Evolutionary conservation across 495 filamentous ascomycete species (phyloP).

Genomic region (Pyrenula massariospora): DNA sequence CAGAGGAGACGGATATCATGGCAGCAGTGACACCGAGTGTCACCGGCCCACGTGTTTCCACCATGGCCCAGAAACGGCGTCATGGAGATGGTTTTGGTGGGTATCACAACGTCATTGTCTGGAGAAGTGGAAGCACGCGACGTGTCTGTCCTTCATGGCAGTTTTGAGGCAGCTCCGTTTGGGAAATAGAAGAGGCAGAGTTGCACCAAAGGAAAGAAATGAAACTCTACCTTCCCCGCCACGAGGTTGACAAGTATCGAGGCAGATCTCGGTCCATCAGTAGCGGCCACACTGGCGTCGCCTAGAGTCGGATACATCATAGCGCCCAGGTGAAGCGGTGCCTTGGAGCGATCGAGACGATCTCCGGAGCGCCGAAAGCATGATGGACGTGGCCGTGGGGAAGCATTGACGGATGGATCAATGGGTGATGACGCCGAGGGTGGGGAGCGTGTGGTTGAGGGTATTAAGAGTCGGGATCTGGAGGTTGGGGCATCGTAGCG

Average conservation of each 20-base stretch:
- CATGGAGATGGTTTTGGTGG: not conserved
- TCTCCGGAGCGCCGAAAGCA: not conserved
- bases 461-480: not conserved
- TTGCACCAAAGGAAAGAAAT: not conserved
- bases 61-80: not conserved
- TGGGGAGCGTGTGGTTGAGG: not conserved
- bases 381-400: not conserved
- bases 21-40: conserved; percentile 66
- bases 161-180: too few species aligned
- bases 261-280: too few species aligned
- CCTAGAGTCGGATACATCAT: too few species aligned
- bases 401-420: not conserved
- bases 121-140: too few species aligned
- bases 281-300: too few species aligned
- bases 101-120: too few species aligned
- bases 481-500: not conserved
- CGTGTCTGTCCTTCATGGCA: too few species aligned
- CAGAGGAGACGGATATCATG: conserved; percentile 51
- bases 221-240: not conserved
- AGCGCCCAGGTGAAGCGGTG: too few species aligned
- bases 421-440: not conserved
- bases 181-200: not conserved
- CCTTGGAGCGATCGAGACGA: too few species aligned
- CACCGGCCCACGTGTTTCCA: conserved; percentile 47
- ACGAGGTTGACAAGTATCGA: not conserved